Base-by-base conservation (phyloP, 2,329 filamentous ascomycete species). In the Penicillium fuscoglaucum region DNA sequence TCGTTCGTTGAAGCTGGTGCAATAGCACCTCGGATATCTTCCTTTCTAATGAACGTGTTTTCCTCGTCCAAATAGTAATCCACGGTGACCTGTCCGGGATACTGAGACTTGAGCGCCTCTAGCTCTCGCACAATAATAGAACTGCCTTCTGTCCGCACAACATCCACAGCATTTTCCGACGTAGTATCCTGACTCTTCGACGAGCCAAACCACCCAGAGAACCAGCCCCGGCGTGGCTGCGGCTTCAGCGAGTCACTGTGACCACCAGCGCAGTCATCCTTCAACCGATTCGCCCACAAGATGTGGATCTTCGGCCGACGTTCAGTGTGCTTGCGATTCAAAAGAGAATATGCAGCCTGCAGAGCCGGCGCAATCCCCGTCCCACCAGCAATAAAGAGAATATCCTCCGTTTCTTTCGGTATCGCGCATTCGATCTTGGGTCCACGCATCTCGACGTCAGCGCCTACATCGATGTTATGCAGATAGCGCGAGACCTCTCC, bases 361-460 rank as follows among this genome's bases (percentile, higher is more conserved):
- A 98, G 76, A 8, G 93, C 95, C 0, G 93, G 91, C 17, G 91
- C 92, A 66, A 99, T 90, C 1, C 95, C 93, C 0, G 95, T 99
- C 0, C 95, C 95, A 2, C 93, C 95, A 1, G 93, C 95, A 24
- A 98, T 78, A 69, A 98, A 96, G 2, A 97, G 79, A 3, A 97
- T 81, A 59, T 83, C 79, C 50, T 78, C 74, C 28, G 84, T 80
- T 56, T 82, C 74, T 6, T 67, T 83, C 72, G 84, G 82, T 7
- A 89, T 73, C 24, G 79, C 74, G 61, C 88, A 90, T 47, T 93
- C 91, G 1, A 85, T 73, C 65, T 89, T 85, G 3, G 93, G 92
- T 0, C 95, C 93, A 43, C 95, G 84, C 43, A 97, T 76, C 71
- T 91, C 88, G 44, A 98, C 80, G 5, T 81, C 79, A 6, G 87